phyloP scores from a whole-genome alignment of 2,329 filamentous ascomycete species.

The Sporothrix globosa region DNA sequence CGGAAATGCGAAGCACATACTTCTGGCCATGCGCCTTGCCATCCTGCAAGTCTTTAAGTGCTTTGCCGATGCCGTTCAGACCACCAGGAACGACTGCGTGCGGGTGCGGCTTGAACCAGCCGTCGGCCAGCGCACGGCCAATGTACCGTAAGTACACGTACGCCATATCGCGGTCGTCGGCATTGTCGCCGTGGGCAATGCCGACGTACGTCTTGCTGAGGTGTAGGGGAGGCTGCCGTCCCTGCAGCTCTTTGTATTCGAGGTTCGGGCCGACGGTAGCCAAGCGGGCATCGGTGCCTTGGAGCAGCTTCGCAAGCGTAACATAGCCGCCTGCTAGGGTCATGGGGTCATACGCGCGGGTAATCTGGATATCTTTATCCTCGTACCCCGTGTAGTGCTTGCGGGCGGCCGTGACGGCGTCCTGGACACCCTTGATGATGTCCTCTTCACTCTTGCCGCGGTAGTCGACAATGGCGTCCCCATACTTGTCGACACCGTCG shows the following conservation, averaged over 20 bases:
- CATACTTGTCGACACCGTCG: slow-evolving; percentile 46
- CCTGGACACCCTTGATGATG: slow-evolving; percentile 47
- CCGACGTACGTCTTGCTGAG: slow-evolving; percentile 35
- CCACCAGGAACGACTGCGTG: slow-evolving; percentile 58
- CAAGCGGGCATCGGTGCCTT: slow-evolving; percentile 40
- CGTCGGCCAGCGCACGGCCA: slow-evolving; percentile 50
- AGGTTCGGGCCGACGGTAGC: slow-evolving; percentile 38
- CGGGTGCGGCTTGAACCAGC: slow-evolving; percentile 53
- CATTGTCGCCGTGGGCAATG: slow-evolving; percentile 34
- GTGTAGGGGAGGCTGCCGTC: slow-evolving; percentile 37
- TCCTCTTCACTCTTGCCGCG: slow-evolving; percentile 51
- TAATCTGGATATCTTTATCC: slow-evolving; percentile 29
- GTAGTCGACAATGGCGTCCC: slow-evolving; percentile 59
- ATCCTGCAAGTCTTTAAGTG: slow-evolving; percentile 57
- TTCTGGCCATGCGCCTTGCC: slow-evolving; percentile 67
- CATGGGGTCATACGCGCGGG: slow-evolving; percentile 57
- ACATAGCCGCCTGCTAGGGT: slow-evolving; percentile 50
- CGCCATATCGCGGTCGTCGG: slow-evolving; percentile 43
- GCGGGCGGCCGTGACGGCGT: slow-evolving; percentile 43
- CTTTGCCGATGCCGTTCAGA: slow-evolving; percentile 56
- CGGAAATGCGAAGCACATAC: slow-evolving; percentile 58
- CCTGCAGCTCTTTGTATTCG: slow-evolving; percentile 36
- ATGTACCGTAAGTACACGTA: slow-evolving; percentile 47
- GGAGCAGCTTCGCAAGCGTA: slow-evolving; percentile 47
- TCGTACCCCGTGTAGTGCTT: neutral